Percentiles rank a stretch among this genome's conserved stretches.
phyloP scores from a whole-genome alignment of 805 yeast genomes.

The Cyberlindnera maclurae region DNA sequence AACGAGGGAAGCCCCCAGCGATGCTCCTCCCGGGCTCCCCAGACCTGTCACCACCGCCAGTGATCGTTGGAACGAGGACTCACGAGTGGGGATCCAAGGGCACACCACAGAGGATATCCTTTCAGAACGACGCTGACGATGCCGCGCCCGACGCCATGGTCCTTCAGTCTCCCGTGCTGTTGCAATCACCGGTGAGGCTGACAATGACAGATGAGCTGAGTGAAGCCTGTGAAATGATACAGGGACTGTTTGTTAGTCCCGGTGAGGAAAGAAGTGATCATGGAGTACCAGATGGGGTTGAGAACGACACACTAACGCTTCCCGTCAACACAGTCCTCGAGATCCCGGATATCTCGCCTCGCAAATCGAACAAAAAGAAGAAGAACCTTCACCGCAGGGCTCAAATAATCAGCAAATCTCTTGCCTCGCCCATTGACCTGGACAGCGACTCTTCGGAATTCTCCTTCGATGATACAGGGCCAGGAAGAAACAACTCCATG shows the following conservation, averaged over 20 bases:
- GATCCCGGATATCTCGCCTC: constrained; percentile 11
- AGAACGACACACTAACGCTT: constrained; percentile 7
- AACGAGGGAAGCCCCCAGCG: constrained; percentile 16
- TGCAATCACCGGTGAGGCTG: too few relatives aligned
- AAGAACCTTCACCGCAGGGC: constrained; percentile 21
- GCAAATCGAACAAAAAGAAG: constrained; percentile 3
- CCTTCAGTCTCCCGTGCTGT: too few relatives aligned
- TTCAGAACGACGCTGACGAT: neutral
- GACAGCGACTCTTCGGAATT: constrained; percentile 24
- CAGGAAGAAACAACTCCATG: constrained; percentile 48
- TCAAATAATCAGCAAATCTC: constrained; percentile 19
- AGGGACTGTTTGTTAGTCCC: too few relatives aligned
- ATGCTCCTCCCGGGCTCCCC: constrained; percentile 12
- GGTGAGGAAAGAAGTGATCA: too few relatives aligned
- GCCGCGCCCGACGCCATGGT: too few relatives aligned
- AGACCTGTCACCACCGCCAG: constrained; percentile 21
- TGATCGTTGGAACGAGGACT: constrained; percentile 40
- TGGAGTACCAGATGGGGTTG: neutral
- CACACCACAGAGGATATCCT: constrained; percentile 3
- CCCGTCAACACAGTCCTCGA: constrained; percentile 19
- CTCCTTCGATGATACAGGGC: constrained; percentile 41
- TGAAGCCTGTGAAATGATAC: too few relatives aligned
- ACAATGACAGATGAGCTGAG: too few relatives aligned
- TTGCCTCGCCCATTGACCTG: constrained; percentile 1
- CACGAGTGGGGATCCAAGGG: constrained; percentile 39